A percentile compares a stretch with the other conserved stretches of the same genome.
phyloP scores from a whole-genome alignment of 495 filamentous ascomycete genomes.

The Xylaria nigripes region DNA sequence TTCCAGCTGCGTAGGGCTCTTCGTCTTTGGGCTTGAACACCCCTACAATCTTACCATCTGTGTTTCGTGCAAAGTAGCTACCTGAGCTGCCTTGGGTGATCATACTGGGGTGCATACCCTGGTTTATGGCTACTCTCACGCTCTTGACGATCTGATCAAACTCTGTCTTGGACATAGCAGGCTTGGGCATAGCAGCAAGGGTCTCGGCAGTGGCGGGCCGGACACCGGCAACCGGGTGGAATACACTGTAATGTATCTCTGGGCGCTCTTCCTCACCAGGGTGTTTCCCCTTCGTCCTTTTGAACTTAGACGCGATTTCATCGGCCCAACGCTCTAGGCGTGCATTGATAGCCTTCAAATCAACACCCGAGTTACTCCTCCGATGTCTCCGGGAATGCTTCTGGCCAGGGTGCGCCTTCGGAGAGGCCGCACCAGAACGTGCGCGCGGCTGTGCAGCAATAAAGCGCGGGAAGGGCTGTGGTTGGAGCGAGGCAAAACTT shows the following conservation, averaged over 20 bases:
- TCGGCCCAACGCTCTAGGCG: conserved; percentile 94
- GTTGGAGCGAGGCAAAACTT: conserved; percentile 46
- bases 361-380: conserved; percentile 82
- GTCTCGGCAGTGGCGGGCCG: conserved; percentile 68
- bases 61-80: conserved; percentile 93
- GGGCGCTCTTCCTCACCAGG: conserved; percentile 70
- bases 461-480: conserved; percentile 60
- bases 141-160: conserved; percentile 90
- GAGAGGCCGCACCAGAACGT: conserved; percentile 51
- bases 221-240: conserved; percentile 80
- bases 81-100: conserved; percentile 96
- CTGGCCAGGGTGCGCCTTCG: conserved; percentile 32
- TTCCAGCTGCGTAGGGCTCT: conserved; percentile 87
- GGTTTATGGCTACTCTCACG: conserved; percentile 78
- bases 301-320: conserved; percentile 96
- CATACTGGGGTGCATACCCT: conserved; percentile 87
- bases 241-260: conserved; percentile 96
- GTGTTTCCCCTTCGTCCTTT: conserved; percentile 69
- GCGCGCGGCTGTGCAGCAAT: conserved; percentile 55
- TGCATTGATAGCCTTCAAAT: conserved; percentile 98
- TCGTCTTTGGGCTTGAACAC: conserved; percentile 99
- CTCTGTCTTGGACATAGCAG: conserved; percentile 62
- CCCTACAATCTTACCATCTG: conserved; percentile 84
- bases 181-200: conserved; percentile 46
- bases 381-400: conserved; percentile 45